These are phyloP conservation scores for Trichomonascaceae sp. DNA, from an alignment of 1,139 yeast genomes.

Conservation along the genomic window DNA sequence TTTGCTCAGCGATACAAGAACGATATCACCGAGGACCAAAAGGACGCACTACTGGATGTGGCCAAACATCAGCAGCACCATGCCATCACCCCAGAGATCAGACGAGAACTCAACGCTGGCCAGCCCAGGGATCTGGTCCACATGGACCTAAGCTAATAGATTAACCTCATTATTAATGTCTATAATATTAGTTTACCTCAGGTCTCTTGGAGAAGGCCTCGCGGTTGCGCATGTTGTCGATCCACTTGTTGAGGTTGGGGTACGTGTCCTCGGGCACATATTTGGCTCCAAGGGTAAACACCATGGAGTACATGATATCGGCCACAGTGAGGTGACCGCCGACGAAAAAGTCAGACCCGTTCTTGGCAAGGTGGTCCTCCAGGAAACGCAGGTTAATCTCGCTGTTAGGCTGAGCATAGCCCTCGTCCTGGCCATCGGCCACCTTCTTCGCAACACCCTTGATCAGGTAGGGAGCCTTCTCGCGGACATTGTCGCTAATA, in stretches of 20 bases:
- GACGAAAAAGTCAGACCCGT: slow-evolving; percentile 36
- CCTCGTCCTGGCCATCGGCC: slow-evolving; percentile 31
- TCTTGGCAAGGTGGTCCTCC: slow-evolving; percentile 27
- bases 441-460: slow-evolving; percentile 30
- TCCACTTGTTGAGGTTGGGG: slow-evolving; percentile 14
- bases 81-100: slow-evolving; percentile 83
- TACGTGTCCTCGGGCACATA: slow-evolving; percentile 8
- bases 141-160: slow-evolving; percentile 11
- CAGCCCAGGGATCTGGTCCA: slow-evolving; percentile 29
- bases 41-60: slow-evolving; percentile 85
- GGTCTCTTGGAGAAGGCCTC: slow-evolving; percentile 7
- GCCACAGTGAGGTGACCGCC: slow-evolving; percentile 39
- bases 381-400: slow-evolving; percentile 17
- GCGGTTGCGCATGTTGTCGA: slow-evolving; percentile 6
- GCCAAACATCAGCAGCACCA: slow-evolving; percentile 82
- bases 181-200: no score
- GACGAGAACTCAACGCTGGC: slow-evolving; percentile 88
- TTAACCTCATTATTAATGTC: no score
- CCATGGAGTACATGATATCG: slow-evolving; percentile 37
- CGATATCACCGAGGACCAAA: slow-evolving; percentile 94
- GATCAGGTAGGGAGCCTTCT: slow-evolving; percentile 34
- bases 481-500: slow-evolving; percentile 26
- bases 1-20: slow-evolving; percentile 94
- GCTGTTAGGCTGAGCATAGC: slow-evolving; percentile 9
- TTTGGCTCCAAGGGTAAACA: slow-evolving; percentile 4